Conservation (phyloP, 2,329 filamentous ascomycete species). For the Blastomyces percursus region DNA sequence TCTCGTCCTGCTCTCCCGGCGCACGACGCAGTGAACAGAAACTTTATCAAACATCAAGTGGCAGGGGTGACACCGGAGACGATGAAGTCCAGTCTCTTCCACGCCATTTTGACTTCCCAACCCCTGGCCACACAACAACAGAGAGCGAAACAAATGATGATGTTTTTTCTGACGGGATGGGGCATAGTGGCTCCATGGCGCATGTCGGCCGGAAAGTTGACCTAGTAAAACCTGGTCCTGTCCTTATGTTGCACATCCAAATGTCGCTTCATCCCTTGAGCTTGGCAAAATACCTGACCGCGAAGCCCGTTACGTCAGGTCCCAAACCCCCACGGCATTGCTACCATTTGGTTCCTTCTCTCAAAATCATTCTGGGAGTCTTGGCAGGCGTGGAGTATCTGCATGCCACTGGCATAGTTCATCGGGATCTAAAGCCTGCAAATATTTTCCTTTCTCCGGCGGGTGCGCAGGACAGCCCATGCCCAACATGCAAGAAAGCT, state of each 20-base stretch:
- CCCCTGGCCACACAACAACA: constrained; percentile 26
- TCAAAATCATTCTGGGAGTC: constrained; percentile 48
- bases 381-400: constrained; percentile 55
- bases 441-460: constrained; percentile 53
- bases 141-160: constrained; percentile 27
- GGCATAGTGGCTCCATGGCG: constrained; percentile 26
- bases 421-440: constrained; percentile 57
- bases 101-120: constrained; percentile 27
- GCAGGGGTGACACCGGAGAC: constrained; percentile 22
- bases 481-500: constrained; percentile 34
- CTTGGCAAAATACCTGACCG: constrained; percentile 47
- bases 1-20: constrained; percentile 14
- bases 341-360: constrained; percentile 48
- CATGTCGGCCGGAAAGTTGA: constrained; percentile 21
- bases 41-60: constrained; percentile 6
- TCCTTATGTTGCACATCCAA: constrained; percentile 52
- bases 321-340: constrained; percentile 41
- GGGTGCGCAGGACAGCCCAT: constrained; percentile 40
- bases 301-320: constrained; percentile 18
- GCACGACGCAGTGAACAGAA: constrained; percentile 5
- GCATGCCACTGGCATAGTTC: constrained; percentile 49
- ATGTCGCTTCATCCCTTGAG: constrained; percentile 56
- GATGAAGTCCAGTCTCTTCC: constrained; percentile 42
- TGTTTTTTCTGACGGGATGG: constrained; percentile 34
- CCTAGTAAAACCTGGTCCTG: constrained; percentile 20